Evolutionary conservation across 208 protist species (phyloP), one percentile per base, ranked within the genome.

Genomic region (Wallacemonas collosoma): DNA sequence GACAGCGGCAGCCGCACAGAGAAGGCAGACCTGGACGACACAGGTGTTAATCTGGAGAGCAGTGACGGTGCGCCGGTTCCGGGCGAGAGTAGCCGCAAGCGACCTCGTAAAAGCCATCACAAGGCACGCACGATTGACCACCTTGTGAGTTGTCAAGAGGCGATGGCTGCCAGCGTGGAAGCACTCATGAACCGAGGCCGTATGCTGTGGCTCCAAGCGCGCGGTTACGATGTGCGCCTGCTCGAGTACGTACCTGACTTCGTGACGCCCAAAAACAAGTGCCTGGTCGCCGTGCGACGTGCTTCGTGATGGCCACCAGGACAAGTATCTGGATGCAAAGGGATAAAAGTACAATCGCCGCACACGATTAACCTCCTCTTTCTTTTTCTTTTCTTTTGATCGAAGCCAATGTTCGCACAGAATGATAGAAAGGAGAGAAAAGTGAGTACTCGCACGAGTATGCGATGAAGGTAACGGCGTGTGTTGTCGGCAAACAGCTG

Each of bases 221-320:
- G 68, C 8, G 81, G 81, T 14, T 95, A 95, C 71, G 39, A 80
- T 7, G 78, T 82, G 35, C 48, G 41, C 6, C 75, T 85, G 9
- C 69, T 92, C 4, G 54, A 85, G 69, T 95, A 91, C 71, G 88
- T 93, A 39, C 88, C 90, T 36, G 70, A 80, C 44, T 85, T 79
- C 45, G 85, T 93, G 47, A 95, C 90, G 26, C 88, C 90, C 1
- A 95, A 95, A 68, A 93, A 95, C 67, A 85, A 81, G 50, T 90
- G 85, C 51, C 87, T 92, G 54, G 82, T 95, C 2, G 90, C 83
- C 3, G 41, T 84, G 17, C 71, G 78, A 3, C 45, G 64, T 41
- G 64, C 45, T 14, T 50, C 45, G 6, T 50, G 45, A 50, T 12
- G 12, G 26, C 26, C 26, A 26, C 0, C 26, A 26, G 26, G 26